Evolutionary conservation across 805 yeast genomes (phyloP).

Genomic region (Saccharomycopsis oosterbeekiorum): DNA sequence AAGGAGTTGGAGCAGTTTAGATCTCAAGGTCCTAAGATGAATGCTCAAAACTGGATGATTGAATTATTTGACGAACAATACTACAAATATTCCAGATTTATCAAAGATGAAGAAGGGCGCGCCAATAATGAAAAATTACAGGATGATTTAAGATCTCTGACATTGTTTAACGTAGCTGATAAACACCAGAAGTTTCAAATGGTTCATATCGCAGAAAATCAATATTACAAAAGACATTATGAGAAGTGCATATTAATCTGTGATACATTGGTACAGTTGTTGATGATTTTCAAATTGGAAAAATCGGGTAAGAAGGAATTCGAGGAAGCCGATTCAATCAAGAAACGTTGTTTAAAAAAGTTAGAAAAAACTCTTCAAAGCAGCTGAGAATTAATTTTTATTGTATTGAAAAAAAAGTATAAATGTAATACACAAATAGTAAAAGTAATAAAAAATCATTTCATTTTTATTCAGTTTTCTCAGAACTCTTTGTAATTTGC

Average conservation of each 20-base stretch:
- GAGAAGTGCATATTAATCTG: constrained; percentile 7
- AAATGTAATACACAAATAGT: neutral
- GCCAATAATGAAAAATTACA: neutral
- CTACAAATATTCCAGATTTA: neutral
- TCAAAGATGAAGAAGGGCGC: neutral
- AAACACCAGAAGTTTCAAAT: constrained; percentile 11
- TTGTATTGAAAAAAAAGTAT: too few species aligned
- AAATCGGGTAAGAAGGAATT: constrained; percentile 4
- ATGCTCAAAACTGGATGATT: constrained; percentile 10
- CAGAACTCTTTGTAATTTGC: too few species aligned
- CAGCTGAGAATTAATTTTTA: neutral
- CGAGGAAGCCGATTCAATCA: constrained; percentile 7
- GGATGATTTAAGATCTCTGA: neutral
- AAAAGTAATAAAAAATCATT: too few species aligned
- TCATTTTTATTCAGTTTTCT: neutral
- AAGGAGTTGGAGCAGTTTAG: constrained; percentile 9
- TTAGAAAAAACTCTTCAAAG: neutral
- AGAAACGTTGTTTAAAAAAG: constrained; percentile 2
- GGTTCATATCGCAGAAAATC: constrained; percentile 17
- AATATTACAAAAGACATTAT: constrained; percentile 15
- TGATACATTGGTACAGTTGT: constrained; percentile 7
- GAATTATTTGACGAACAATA: constrained; percentile 5
- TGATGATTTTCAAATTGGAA: constrained; percentile 2
- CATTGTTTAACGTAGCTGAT: constrained; percentile 7
- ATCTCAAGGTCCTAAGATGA: constrained; percentile 9